These are phyloP conservation scores for Coniochaeta hoffmannii DNA, from an alignment of 2,329 filamentous ascomycete genomes.

Conservation along the genomic window DNA sequence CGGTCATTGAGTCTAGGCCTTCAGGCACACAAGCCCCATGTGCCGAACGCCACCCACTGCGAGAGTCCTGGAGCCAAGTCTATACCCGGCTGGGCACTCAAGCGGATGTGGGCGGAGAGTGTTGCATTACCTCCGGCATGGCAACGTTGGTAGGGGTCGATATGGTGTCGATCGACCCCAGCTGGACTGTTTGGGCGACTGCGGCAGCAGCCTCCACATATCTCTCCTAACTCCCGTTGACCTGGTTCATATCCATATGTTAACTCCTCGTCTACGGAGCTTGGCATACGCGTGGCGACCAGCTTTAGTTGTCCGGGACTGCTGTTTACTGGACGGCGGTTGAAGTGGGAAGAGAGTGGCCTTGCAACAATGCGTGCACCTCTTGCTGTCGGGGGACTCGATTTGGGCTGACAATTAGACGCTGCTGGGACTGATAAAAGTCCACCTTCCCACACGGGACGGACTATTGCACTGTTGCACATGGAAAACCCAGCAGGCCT, in stretches of 20 bases:
- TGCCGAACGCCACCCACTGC: not conserved
- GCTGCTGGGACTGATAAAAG: no score
- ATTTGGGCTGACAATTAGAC: no score
- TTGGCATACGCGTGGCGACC: not conserved
- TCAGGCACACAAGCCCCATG: conserved; percentile 1
- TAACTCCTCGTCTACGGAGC: not conserved
- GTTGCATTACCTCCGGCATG: not conserved
- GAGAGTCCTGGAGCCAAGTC: not conserved
- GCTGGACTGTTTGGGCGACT: not conserved
- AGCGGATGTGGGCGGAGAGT: not conserved
- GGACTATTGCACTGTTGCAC: not conserved
- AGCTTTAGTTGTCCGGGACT: not conserved
- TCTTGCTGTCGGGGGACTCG: no score
- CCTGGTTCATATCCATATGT: conserved; percentile 1
- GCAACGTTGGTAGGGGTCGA: not conserved
- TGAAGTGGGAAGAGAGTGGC: not conserved
- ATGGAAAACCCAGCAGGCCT: not conserved
- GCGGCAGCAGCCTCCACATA: not conserved
- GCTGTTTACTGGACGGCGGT: not conserved
- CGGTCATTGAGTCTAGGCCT: not conserved
- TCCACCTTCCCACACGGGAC: no score
- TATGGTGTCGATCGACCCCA: not conserved
- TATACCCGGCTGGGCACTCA: conserved; percentile 2
- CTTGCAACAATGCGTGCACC: not conserved
- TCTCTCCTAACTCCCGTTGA: not conserved